phyloP scores from a whole-genome alignment of 305 asterid species.

The Solanum hybrid region DNA sequence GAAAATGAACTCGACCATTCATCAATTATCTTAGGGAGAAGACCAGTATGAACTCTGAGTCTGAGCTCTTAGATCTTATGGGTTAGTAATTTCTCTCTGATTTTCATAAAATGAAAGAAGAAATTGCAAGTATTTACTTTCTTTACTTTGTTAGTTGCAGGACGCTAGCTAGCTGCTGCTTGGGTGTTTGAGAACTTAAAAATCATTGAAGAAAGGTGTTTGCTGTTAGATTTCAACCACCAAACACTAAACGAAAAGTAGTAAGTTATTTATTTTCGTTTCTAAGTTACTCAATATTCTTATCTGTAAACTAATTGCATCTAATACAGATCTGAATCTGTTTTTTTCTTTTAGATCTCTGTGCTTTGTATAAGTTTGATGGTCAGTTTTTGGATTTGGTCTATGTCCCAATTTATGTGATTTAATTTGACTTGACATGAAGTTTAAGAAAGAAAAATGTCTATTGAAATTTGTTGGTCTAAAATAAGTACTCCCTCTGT shows the following conservation, averaged over 20 bases:
- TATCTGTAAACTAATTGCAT: neutral
- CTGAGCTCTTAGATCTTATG: neutral
- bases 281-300: neutral
- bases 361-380: neutral
- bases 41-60: neutral
- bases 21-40: neutral
- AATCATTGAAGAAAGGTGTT: neutral
- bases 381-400: neutral
- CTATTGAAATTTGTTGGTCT: neutral
- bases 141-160: neutral
- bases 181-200: neutral
- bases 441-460: neutral
- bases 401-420: neutral
- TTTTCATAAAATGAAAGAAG: neutral
- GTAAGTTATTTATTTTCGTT: neutral
- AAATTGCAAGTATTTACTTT: neutral
- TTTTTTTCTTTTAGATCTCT: neutral
- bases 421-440: too few species aligned
- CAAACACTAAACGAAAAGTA: neutral
- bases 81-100: neutral
- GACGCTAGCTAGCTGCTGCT: neutral
- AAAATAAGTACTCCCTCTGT: accelerated
- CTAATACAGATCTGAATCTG: neutral
- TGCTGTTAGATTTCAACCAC: neutral
- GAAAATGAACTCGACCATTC: neutral